Percentiles rank a stretch among this genome's conserved stretches.
Conservation (phyloP, 2,329 filamentous ascomycete genomes). For the Cryphonectria nitschkei region DNA sequence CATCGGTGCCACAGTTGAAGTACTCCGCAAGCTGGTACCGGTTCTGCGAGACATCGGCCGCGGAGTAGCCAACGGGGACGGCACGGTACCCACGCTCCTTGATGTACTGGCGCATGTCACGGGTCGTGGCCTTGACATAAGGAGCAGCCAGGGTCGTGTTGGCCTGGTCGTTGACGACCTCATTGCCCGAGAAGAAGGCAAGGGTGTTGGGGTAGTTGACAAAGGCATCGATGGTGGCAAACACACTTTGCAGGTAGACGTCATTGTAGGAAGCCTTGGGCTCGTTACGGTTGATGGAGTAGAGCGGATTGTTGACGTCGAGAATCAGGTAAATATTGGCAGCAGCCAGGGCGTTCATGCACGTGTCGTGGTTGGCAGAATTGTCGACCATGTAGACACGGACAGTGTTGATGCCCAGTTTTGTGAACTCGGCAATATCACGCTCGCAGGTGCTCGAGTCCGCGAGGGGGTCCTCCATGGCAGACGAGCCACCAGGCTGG, state of each 20-base stretch:
- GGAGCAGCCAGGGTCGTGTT: constrained; percentile 68
- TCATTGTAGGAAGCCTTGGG: constrained; percentile 84
- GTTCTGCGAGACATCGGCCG: constrained; percentile 82
- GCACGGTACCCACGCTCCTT: constrained; percentile 62
- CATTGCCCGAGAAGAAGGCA: constrained; percentile 83
- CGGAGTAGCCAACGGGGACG: constrained; percentile 76
- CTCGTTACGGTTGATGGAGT: constrained; percentile 80
- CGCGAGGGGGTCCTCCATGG: constrained; percentile 73
- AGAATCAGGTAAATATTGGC: constrained; percentile 91
- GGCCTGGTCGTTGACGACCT: constrained; percentile 72
- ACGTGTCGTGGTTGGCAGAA: constrained; percentile 76
- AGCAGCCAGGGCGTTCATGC: constrained; percentile 79
- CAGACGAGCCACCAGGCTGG: constrained; percentile 63
- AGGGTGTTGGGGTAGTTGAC: constrained; percentile 83
- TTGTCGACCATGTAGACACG: constrained; percentile 95
- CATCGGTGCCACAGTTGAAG: constrained; percentile 90
- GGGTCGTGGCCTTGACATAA: constrained; percentile 78
- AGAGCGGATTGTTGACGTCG: constrained; percentile 87
- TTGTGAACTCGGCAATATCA: constrained; percentile 80
- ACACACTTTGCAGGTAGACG: constrained; percentile 80
- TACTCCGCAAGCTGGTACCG: constrained; percentile 85
- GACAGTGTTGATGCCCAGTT: constrained; percentile 86
- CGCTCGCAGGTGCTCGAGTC: constrained; percentile 72
- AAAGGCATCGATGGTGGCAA: constrained; percentile 86
- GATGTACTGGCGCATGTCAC: constrained; percentile 76